phyloP scores from a whole-genome alignment of 202 grass and related monocot species.

The Setaria viridis region DNA sequence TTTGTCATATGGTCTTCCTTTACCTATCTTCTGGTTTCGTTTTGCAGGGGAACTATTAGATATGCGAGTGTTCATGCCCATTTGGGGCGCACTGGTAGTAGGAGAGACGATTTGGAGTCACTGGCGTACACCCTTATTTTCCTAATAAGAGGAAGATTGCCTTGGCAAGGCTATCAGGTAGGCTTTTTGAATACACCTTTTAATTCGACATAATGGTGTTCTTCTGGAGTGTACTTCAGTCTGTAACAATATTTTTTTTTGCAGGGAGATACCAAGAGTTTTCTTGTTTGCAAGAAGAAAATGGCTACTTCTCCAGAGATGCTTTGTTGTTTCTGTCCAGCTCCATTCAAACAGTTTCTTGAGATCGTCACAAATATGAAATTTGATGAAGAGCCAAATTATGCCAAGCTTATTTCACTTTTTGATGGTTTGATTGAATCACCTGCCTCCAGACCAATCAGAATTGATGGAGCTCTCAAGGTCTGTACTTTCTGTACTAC shows the following conservation, averaged over 20 bases:
- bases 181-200: constrained; percentile 31
- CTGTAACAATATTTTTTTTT: constrained; percentile 46
- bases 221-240: constrained; percentile 4
- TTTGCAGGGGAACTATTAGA: constrained; percentile 91
- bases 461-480: constrained; percentile 97
- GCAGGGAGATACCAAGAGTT: constrained; percentile 96
- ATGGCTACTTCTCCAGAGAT: constrained; percentile 86
- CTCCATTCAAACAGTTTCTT: constrained; percentile 93
- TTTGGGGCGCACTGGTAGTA: constrained; percentile 97
- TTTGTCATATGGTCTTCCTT: constrained; percentile 5
- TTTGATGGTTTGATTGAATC: constrained; percentile 85
- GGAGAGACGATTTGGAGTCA: constrained; percentile 97
- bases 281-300: constrained; percentile 99
- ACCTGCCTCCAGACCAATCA: constrained; percentile 79
- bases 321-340: constrained; percentile 82
- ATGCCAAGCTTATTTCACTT: constrained; percentile 86
- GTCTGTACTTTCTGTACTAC: constrained; percentile 53
- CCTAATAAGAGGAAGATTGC: constrained; percentile 91
- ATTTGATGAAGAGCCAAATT: constrained; percentile 98
- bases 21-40: constrained; percentile 37
- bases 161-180: constrained; percentile 99
- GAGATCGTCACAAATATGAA: constrained; percentile 91
- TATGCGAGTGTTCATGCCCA: constrained; percentile 97
- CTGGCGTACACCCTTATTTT: constrained; percentile 95
- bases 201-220: constrained; percentile 23